These are phyloP conservation scores for Xylariaceae sp. DNA, from an alignment of 2,329 filamentous ascomycete genomes.

Conservation along the genomic window DNA sequence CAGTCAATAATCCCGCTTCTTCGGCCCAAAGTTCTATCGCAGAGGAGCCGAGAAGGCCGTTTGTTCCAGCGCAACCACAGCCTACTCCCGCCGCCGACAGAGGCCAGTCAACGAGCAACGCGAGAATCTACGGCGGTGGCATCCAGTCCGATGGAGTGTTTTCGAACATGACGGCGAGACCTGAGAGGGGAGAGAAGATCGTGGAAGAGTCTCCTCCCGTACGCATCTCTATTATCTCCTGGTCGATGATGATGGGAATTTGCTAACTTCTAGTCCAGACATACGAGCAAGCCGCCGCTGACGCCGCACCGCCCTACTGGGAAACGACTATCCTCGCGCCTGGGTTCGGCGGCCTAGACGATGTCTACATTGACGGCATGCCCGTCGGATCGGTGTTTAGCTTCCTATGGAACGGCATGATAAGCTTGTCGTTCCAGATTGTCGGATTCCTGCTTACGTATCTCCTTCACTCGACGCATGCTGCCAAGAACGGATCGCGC, in stretches of 20 bases:
- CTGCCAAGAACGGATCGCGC: conserved; percentile 93
- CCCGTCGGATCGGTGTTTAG: conserved; percentile 84
- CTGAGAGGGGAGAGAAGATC: conserved; percentile 69
- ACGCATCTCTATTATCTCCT: conserved; percentile 38
- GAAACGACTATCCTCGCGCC: conserved; percentile 96
- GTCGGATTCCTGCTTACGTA: conserved; percentile 98
- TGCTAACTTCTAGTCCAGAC: conserved; percentile 55
- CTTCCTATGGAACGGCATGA: conserved; percentile 91
- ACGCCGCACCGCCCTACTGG: conserved; percentile 96
- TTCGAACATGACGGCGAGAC: conserved; percentile 88
- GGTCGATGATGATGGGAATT: neutral
- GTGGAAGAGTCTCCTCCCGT: conserved; percentile 88
- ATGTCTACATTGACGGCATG: conserved; percentile 95
- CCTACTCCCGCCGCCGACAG: conserved; percentile 30
- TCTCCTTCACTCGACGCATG: conserved; percentile 94
- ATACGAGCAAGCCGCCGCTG: conserved; percentile 96
- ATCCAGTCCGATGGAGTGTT: conserved; percentile 92
- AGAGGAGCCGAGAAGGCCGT: conserved; percentile 16
- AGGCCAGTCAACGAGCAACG: conserved; percentile 22
- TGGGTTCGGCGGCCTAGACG: conserved; percentile 81
- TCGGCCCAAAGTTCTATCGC: conserved; percentile 17
- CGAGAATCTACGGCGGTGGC: conserved; percentile 62
- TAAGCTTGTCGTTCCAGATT: conserved; percentile 94
- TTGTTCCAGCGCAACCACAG: conserved; percentile 13
- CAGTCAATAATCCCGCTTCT: conserved; percentile 19